Percentiles rank a stretch among this genome's conserved stretches.
phyloP scores from a whole-genome alignment of 2,329 filamentous ascomycete genomes.

The Pezicula radicicola region DNA sequence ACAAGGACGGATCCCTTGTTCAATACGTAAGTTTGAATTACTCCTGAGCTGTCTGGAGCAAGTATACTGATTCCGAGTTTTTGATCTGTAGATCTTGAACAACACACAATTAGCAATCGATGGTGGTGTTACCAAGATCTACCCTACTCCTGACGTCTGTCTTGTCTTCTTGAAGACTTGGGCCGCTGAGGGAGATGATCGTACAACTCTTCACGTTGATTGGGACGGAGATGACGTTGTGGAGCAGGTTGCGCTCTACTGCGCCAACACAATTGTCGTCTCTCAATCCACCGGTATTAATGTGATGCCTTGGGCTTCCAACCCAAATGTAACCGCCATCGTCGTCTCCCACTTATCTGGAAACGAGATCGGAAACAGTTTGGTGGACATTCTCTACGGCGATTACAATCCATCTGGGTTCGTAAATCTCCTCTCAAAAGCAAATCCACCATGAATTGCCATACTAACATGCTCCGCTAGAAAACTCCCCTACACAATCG shows the following conservation, averaged over 20 bases:
- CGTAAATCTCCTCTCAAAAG: constrained; percentile 34
- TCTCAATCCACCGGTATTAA: constrained; percentile 62
- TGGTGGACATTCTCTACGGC: constrained; percentile 58
- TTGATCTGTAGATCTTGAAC: constrained; percentile 25
- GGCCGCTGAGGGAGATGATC: constrained; percentile 68
- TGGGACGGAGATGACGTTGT: constrained; percentile 61
- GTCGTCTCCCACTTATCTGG: constrained; percentile 55
- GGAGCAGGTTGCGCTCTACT: constrained; percentile 38
- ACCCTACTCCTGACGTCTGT: constrained; percentile 56
- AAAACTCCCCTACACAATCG: constrained; percentile 50
- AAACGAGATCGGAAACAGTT: constrained; percentile 55
- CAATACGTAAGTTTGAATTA: constrained; percentile 28
- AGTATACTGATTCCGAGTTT: no score
- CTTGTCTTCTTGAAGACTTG: constrained; percentile 63
- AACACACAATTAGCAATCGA: constrained; percentile 37
- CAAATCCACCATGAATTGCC: constrained; percentile 51
- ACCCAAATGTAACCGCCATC: constrained; percentile 57
- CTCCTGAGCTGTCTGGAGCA: no score
- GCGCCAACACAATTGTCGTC: constrained; percentile 59
- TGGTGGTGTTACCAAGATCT: constrained; percentile 30
- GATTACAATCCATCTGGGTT: constrained; percentile 44
- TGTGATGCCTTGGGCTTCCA: constrained; percentile 50
- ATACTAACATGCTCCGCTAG: constrained; percentile 45
- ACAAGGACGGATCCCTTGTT: constrained; percentile 38
- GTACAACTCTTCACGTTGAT: constrained; percentile 58